Percentiles rank a stretch among this genome's conserved stretches.
These are phyloP conservation scores for Ottelia alismoides DNA, from an alignment of 106 monocot species.

Conservation along the genomic window DNA sequence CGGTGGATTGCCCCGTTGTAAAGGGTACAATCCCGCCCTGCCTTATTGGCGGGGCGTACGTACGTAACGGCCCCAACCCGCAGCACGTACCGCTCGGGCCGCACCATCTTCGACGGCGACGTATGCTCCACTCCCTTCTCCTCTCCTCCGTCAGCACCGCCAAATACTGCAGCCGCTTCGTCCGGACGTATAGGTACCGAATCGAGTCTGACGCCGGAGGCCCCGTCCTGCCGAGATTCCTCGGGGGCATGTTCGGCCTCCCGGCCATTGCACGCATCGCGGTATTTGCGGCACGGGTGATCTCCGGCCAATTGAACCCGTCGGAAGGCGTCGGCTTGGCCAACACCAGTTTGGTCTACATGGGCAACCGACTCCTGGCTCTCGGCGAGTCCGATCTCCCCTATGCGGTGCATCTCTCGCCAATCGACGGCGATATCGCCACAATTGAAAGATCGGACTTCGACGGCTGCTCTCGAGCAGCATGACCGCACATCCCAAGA, in stretches of 20 bases:
- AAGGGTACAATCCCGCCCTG: too few species aligned
- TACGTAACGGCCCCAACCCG: too few species aligned
- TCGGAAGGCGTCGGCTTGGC: too few species aligned
- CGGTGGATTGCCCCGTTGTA: too few species aligned
- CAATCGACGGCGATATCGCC: slow-evolving; percentile 1
- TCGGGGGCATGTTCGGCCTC: not conserved
- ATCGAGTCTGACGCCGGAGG: slow-evolving; percentile 3
- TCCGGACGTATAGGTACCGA: slow-evolving; percentile 5
- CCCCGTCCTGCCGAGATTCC: slow-evolving; percentile 1
- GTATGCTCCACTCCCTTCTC: slow-evolving; percentile 17
- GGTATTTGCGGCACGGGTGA: not conserved
- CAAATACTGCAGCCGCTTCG: slow-evolving; percentile 6
- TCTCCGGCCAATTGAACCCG: too few species aligned
- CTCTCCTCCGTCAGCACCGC: not conserved
- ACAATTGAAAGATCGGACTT: slow-evolving; percentile 10
- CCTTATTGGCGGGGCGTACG: too few species aligned
- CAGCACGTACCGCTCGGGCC: slow-evolving; percentile 65
- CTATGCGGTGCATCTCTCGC: slow-evolving; percentile 13
- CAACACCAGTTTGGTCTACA: slow-evolving; percentile 7
- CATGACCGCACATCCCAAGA: slow-evolving; percentile 20
- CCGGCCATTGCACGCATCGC: not conserved
- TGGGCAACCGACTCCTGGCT: slow-evolving; percentile 10
- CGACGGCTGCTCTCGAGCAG: slow-evolving; percentile 1
- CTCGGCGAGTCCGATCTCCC: slow-evolving; percentile 20
- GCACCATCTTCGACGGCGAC: slow-evolving; percentile 45